Conservation (phyloP, 768 basidiomycete genomes). For the Termitomyces sp. region DNA sequence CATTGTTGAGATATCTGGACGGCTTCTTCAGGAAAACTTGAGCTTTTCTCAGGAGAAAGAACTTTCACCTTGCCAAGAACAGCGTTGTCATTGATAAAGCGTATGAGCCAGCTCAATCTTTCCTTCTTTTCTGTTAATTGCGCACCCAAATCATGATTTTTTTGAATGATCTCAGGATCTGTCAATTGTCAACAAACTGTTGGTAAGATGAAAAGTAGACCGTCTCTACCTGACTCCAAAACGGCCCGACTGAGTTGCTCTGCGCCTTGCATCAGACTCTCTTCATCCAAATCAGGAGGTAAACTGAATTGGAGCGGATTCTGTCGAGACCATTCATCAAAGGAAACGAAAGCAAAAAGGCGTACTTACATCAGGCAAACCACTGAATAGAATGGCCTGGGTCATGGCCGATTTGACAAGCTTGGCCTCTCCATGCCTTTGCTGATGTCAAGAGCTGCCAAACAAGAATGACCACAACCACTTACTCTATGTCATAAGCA, state of each 20-base stretch:
- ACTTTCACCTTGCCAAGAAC: constrained; percentile 68
- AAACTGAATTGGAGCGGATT: constrained; percentile 82
- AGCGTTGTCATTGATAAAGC: constrained; percentile 85
- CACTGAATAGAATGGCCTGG: constrained; percentile 78
- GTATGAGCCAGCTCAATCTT: constrained; percentile 79
- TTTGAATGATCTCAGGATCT: constrained; percentile 67
- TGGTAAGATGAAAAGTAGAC: neutral
- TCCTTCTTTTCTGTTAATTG: constrained; percentile 76
- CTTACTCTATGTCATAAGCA: constrained; percentile 62
- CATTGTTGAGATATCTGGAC: constrained; percentile 76
- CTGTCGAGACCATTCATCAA: constrained; percentile 24
- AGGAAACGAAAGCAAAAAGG: neutral
- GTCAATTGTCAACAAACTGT: constrained; percentile 8
- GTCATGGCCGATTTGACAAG: constrained; percentile 79
- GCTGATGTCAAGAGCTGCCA: neutral
- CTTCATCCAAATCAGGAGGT: constrained; percentile 75
- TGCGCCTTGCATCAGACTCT: constrained; percentile 76
- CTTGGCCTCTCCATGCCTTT: constrained; percentile 58
- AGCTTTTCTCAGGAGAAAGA: neutral
- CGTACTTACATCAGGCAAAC: constrained; percentile 50
- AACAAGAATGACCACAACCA: constrained; percentile 3
- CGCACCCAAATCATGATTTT: constrained; percentile 76
- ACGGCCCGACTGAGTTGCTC: constrained; percentile 71
- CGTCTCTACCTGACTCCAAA: constrained; percentile 62
- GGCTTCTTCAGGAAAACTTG: neutral